Conservation (phyloP, 2,329 filamentous ascomycete species). For the Colletotrichum abscissum region DNA sequence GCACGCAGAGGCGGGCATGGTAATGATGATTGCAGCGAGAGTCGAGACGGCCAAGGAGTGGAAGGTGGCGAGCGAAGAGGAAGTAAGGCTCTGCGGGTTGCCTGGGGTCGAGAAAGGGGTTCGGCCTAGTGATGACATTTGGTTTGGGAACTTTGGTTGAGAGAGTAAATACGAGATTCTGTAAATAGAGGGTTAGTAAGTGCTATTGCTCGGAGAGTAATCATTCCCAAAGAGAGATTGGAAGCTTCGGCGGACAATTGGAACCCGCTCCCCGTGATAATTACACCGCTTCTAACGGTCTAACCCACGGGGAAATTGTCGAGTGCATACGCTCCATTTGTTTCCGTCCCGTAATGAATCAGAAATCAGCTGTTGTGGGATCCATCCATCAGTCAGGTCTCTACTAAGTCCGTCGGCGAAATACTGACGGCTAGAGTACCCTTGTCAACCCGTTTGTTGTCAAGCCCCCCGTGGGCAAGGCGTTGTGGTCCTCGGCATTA, state of each 20-base stretch:
- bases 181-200: not conserved
- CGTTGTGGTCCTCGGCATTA: not conserved
- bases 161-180: not conserved
- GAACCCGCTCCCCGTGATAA: not conserved
- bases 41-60: slow-evolving; percentile 42
- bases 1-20: slow-evolving; percentile 68
- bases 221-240: not conserved
- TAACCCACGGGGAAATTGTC: not conserved
- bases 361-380: not conserved
- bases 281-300: not conserved
- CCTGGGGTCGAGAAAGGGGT: slow-evolving; percentile 45
- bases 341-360: not conserved
- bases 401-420: not conserved
- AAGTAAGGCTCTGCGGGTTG: slow-evolving; percentile 42
- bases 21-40: slow-evolving; percentile 65
- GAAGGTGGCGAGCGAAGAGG: slow-evolving; percentile 37
- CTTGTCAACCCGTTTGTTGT: not conserved
- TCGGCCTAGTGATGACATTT: slow-evolving; percentile 49
- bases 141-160: slow-evolving; percentile 46
- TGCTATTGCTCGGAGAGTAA: not conserved
- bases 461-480: not conserved
- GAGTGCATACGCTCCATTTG: not conserved
- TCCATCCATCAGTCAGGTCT: not conserved
- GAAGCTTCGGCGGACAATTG: not conserved
- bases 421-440: not conserved